phyloP scores from a whole-genome alignment of 2,329 filamentous ascomycete species.

The Penicillium psychrosexuale region DNA sequence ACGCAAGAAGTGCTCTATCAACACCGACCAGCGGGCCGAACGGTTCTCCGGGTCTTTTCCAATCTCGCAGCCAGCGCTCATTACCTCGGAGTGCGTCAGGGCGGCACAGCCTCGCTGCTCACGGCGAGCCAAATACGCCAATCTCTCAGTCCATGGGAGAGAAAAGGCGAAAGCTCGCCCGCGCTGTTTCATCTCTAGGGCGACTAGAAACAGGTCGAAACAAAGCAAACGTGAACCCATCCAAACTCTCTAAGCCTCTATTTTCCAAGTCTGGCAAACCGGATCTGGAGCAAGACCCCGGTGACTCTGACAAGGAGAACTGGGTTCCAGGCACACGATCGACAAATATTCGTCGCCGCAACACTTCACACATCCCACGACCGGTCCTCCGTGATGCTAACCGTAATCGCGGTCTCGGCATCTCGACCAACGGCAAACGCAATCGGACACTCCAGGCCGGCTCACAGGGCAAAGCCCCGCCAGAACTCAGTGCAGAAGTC shows the following conservation, averaged over 20 bases:
- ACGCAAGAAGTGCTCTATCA: constrained; percentile 73
- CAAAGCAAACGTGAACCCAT: constrained; percentile 34
- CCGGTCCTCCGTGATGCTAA: constrained; percentile 48
- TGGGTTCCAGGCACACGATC: constrained; percentile 58
- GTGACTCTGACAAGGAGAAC: constrained; percentile 95
- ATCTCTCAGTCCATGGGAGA: constrained; percentile 43
- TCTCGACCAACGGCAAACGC: constrained; percentile 27
- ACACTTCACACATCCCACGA: constrained; percentile 31
- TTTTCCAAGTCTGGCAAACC: constrained; percentile 32
- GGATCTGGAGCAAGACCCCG: constrained; percentile 49
- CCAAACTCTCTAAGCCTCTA: constrained; percentile 25
- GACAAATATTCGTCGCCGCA: constrained; percentile 39
- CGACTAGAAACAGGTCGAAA: constrained; percentile 54
- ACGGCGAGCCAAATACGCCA: constrained; percentile 48
- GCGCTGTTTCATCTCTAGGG: constrained; percentile 61
- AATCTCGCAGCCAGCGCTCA: constrained; percentile 62
- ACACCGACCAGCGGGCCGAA: constrained; percentile 65
- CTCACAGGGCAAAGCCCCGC: constrained; percentile 36
- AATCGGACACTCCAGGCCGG: constrained; percentile 27
- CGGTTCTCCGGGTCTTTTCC: constrained; percentile 74
- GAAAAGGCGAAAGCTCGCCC: constrained; percentile 63
- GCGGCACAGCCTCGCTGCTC: constrained; percentile 51
- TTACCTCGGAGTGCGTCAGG: constrained; percentile 50
- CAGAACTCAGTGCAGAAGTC: constrained; percentile 60
- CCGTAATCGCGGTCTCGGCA: constrained; percentile 26